Conservation (phyloP, 164 flowering plant species). For the Kingdonia uniflora region DNA sequence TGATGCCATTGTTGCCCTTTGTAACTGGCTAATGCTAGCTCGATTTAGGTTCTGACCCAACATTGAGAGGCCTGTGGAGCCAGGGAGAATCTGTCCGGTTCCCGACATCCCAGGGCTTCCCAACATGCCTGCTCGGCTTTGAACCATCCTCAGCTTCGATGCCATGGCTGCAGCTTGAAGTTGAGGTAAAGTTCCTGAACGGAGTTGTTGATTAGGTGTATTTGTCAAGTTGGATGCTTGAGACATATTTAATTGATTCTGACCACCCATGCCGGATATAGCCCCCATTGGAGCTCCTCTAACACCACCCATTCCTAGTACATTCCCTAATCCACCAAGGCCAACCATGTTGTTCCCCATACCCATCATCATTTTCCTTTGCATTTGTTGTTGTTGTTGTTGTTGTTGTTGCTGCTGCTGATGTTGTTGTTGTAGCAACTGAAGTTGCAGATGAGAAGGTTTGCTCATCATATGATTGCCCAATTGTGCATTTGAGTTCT, state of each 20-base stretch:
- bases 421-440: slow-evolving; percentile 57
- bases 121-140: slow-evolving; percentile 33
- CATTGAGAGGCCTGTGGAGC: slow-evolving; percentile 57
- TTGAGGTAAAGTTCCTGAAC: slow-evolving; percentile 26
- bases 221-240: slow-evolving; percentile 37
- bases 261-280: slow-evolving; percentile 50
- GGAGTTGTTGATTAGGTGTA: slow-evolving; percentile 44
- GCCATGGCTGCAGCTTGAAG: slow-evolving; percentile 34
- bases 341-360: slow-evolving; percentile 58
- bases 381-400: slow-evolving; percentile 42
- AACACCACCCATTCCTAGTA: slow-evolving; percentile 52
- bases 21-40: slow-evolving; percentile 42
- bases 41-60: slow-evolving; percentile 56
- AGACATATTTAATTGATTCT: slow-evolving; percentile 42
- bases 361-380: slow-evolving; percentile 64
- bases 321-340: slow-evolving; percentile 48
- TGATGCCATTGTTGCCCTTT: slow-evolving; percentile 43
- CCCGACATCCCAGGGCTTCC: slow-evolving; percentile 52
- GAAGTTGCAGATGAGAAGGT: slow-evolving; percentile 44
- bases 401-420: slow-evolving; percentile 15
- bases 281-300: slow-evolving; percentile 50
- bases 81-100: slow-evolving; percentile 52
- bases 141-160: slow-evolving; percentile 35
- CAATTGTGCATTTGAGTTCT: slow-evolving; percentile 44
- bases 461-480: slow-evolving; percentile 53